These are phyloP conservation scores for Suhomyces xylopsoci DNA, from an alignment of 805 yeast species.

Conservation along the genomic window DNA sequence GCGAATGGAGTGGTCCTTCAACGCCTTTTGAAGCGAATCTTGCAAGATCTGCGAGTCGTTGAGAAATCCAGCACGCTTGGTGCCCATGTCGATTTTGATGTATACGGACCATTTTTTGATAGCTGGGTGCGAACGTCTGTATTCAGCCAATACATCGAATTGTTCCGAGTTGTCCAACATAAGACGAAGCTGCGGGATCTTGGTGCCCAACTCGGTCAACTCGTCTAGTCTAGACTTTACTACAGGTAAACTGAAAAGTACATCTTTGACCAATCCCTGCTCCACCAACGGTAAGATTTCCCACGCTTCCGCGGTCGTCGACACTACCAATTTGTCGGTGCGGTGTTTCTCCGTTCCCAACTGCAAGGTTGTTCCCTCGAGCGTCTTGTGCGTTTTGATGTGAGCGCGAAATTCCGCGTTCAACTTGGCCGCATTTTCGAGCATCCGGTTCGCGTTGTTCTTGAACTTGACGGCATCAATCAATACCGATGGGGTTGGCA, in stretches of 20 bases:
- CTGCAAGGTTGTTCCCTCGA: constrained; percentile 56
- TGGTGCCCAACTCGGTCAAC: constrained; percentile 39
- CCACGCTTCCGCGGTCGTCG: constrained; percentile 69
- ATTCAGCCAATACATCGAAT: constrained; percentile 44
- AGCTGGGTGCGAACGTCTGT: constrained; percentile 19
- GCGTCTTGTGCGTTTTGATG: constrained; percentile 71
- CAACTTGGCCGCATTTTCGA: constrained; percentile 39
- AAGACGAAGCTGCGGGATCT: constrained; percentile 46
- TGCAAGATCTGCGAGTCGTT: constrained; percentile 33
- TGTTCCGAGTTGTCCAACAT: constrained; percentile 65
- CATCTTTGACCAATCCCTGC: constrained; percentile 33
- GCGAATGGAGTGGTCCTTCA: constrained; percentile 20
- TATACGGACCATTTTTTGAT: constrained; percentile 57
- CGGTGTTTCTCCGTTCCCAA: constrained; percentile 42
- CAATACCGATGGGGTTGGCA: constrained; percentile 61
- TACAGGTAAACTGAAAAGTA: constrained; percentile 40
- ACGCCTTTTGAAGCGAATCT: constrained; percentile 28
- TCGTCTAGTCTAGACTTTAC: constrained; percentile 49
- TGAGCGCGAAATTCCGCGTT: constrained; percentile 59
- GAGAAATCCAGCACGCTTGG: constrained; percentile 61
- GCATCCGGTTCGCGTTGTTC: constrained; percentile 49
- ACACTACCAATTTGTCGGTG: constrained; percentile 56
- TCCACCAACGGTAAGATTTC: constrained; percentile 40
- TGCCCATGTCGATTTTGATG: constrained; percentile 69
- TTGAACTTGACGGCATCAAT: constrained; percentile 42